These are phyloP conservation scores for Solanum verrucosum DNA, from an alignment of 257 asterid species.

Conservation along the genomic window DNA sequence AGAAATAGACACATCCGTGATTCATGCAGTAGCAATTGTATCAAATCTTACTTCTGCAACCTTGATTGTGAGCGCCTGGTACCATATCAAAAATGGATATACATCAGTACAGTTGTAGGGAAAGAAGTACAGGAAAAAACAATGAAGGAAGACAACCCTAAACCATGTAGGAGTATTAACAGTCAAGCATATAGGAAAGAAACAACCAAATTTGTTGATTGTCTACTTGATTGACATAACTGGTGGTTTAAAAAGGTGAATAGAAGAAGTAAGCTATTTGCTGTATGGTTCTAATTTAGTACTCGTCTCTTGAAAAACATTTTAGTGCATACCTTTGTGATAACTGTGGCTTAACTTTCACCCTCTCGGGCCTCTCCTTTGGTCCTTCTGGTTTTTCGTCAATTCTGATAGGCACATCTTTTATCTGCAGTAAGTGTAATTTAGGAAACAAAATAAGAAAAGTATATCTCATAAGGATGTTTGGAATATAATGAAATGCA, in stretches of 20 bases:
- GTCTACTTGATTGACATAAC: background rate
- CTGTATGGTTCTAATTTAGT: background rate
- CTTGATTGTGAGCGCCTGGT: conserved; percentile 53
- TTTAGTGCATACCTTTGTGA: conserved; percentile 28
- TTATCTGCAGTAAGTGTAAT: conserved; percentile 34
- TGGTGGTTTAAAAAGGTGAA: background rate
- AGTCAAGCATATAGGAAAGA: background rate
- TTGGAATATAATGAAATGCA: background rate
- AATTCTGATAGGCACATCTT: conserved; percentile 26
- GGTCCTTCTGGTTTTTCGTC: conserved; percentile 48
- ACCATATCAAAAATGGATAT: background rate
- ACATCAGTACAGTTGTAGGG: conserved; percentile 10
- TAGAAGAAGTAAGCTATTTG: background rate
- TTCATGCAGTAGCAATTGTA: background rate
- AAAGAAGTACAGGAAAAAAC: background rate
- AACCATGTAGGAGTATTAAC: background rate
- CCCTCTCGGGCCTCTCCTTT: conserved; percentile 21
- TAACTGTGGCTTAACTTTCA: conserved; percentile 37
- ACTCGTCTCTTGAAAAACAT: background rate
- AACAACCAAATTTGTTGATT: background rate
- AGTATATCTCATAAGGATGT: background rate
- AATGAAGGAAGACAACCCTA: background rate
- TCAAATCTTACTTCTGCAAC: conserved; percentile 35
- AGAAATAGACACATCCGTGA: background rate
- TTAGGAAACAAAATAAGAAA: background rate